Percentiles rank a stretch among this genome's conserved stretches.
Evolutionary conservation across 192 early-diverging fungal genomes (phyloP).

Genomic region (Backusella morwellensis): DNA sequence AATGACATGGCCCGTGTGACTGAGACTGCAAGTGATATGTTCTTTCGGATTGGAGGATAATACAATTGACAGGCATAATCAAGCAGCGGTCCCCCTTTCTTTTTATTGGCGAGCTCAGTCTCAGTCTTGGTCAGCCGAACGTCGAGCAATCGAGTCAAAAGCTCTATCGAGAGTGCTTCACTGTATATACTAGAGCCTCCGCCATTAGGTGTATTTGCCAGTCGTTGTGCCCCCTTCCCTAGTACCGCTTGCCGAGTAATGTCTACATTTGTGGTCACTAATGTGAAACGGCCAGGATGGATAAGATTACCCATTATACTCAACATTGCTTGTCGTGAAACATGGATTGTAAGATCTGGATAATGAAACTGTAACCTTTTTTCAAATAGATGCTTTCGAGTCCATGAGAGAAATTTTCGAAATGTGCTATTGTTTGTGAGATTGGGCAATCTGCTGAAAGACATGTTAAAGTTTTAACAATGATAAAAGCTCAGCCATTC

Average conservation of each 20-base stretch:
- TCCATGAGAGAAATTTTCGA: not conserved
- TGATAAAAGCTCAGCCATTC: not conserved
- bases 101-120: conserved; percentile 46
- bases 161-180: conserved; percentile 47
- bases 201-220: conserved; percentile 39
- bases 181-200: conserved; percentile 45
- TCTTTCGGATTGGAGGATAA: conserved; percentile 14
- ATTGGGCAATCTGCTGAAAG: not conserved
- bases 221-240: not conserved
- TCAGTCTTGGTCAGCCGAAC: conserved; percentile 46
- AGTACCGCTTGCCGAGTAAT: not conserved
- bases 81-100: conserved; percentile 43
- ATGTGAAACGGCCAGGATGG: not conserved
- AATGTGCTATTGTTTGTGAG: not conserved
- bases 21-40: conserved; percentile 38
- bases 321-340: not conserved
- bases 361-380: not conserved
- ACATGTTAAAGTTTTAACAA: not conserved
- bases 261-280: not conserved
- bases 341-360: not conserved
- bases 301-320: not conserved
- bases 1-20: conserved; percentile 49
- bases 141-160: conserved; percentile 43
- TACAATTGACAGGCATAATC: conserved; percentile 40
- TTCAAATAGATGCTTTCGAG: not conserved